Evolutionary conservation across 1,139 yeast species (phyloP).

Genomic region (Zygosaccharomyces sapae): DNA sequence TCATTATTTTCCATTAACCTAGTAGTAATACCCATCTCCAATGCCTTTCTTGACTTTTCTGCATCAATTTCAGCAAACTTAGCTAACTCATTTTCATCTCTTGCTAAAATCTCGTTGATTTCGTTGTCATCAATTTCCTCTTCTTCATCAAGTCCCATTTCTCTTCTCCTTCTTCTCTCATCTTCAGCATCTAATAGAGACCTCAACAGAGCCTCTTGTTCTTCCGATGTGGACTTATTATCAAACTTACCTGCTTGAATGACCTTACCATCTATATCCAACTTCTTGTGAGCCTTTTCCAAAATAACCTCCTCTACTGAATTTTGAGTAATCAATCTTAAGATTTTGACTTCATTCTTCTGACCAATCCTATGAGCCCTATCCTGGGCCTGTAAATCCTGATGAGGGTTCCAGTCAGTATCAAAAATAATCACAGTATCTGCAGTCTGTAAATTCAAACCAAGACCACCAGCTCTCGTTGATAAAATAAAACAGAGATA

Average conservation of each 20-base stretch:
- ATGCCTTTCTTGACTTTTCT: slow-evolving; percentile 47
- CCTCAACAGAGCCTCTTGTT: slow-evolving; percentile 72
- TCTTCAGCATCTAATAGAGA: slow-evolving; percentile 71
- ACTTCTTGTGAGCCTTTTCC: slow-evolving; percentile 76
- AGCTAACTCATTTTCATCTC: slow-evolving; percentile 56
- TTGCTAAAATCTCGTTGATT: slow-evolving; percentile 65
- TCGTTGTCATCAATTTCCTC: slow-evolving; percentile 69
- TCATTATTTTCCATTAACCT: slow-evolving; percentile 60
- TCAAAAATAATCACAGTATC: slow-evolving; percentile 85
- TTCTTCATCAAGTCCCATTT: slow-evolving; percentile 39
- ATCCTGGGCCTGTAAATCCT: slow-evolving; percentile 87
- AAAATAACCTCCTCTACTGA: slow-evolving; percentile 80
- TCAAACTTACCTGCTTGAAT: slow-evolving; percentile 87
- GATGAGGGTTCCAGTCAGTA: slow-evolving; percentile 92
- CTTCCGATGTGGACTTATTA: slow-evolving; percentile 76
- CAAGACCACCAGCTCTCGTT: slow-evolving; percentile 88
- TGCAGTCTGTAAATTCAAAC: slow-evolving; percentile 80
- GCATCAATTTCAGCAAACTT: slow-evolving; percentile 56
- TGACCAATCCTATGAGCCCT: slow-evolving; percentile 91
- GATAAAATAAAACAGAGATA: slow-evolving; percentile 74
- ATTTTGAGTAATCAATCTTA: slow-evolving; percentile 73
- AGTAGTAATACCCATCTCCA: slow-evolving; percentile 39
- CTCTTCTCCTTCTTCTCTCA: slow-evolving; percentile 48
- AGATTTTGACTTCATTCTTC: slow-evolving; percentile 77
- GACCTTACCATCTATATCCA: slow-evolving; percentile 83